Conservation (phyloP, 306 rosid genomes). For the Comarum palustre region DNA sequence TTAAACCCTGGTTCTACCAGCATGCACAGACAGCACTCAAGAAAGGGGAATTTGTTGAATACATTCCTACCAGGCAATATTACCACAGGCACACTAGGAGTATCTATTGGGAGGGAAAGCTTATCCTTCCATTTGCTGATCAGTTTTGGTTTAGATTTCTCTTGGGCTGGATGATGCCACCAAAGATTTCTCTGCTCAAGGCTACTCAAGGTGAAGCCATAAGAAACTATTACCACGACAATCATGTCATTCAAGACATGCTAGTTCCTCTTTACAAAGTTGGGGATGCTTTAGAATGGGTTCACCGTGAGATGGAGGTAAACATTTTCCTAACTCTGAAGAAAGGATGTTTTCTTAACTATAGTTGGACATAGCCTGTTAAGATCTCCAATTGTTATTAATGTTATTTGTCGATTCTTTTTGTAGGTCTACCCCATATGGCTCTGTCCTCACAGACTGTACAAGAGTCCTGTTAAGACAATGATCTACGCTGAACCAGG, state of each 20-base stretch:
- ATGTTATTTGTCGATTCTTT: constrained; percentile 17
- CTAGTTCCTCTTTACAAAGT: constrained; percentile 91
- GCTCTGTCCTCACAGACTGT: constrained; percentile 92
- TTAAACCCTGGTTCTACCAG: constrained; percentile 93
- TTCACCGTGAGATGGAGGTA: constrained; percentile 97
- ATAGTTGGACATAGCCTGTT: not conserved
- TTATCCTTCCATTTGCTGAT: constrained; percentile 92
- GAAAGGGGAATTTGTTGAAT: constrained; percentile 89
- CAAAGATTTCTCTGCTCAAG: constrained; percentile 91
- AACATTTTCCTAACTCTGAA: not conserved
- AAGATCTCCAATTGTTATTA: not conserved
- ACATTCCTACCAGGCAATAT: constrained; percentile 85
- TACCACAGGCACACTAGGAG: constrained; percentile 97
- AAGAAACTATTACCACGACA: constrained; percentile 92
- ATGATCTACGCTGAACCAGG: constrained; percentile 87
- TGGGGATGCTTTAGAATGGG: constrained; percentile 93
- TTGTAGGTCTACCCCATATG: constrained; percentile 83
- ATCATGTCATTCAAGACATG: constrained; percentile 96
- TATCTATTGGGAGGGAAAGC: constrained; percentile 97
- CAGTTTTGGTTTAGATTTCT: constrained; percentile 89
- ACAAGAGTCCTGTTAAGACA: constrained; percentile 67
- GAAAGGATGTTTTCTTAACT: not conserved
- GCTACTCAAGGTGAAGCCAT: constrained; percentile 98
- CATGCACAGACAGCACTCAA: constrained; percentile 76
- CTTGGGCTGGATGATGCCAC: constrained; percentile 97